These are phyloP conservation scores for Gynandropsis gynandra DNA, from an alignment of 345 rosid species.

Conservation along the genomic window DNA sequence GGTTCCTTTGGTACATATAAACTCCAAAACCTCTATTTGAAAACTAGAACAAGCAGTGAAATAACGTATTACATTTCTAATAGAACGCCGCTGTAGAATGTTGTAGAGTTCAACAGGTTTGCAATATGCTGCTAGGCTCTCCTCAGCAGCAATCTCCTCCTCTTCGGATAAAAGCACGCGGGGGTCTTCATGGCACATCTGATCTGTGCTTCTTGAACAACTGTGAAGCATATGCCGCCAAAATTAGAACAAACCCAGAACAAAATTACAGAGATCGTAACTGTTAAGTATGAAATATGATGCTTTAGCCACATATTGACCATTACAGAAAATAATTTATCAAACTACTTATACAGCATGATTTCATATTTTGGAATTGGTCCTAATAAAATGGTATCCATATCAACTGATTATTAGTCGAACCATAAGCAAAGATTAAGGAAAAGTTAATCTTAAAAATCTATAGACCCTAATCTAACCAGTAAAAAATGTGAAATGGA, in stretches of 20 bases:
- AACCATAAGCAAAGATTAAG: neutral
- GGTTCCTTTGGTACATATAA: neutral
- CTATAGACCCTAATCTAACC: neutral
- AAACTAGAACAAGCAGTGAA: neutral
- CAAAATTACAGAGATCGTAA: slow-evolving; percentile 1
- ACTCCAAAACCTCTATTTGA: neutral
- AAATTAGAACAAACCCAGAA: neutral
- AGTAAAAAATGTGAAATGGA: neutral
- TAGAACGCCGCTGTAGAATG: slow-evolving; percentile 80
- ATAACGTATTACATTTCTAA: slow-evolving; percentile 48
- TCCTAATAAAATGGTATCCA: neutral
- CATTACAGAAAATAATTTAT: neutral
- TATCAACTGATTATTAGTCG: neutral
- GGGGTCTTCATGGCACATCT: slow-evolving; percentile 90
- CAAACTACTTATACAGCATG: neutral
- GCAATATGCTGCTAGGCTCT: slow-evolving; percentile 75
- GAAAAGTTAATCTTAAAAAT: neutral
- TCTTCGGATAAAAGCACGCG: slow-evolving; percentile 69
- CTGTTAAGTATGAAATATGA: neutral
- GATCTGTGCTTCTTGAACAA: slow-evolving; percentile 72
- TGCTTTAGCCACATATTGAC: neutral
- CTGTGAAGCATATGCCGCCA: slow-evolving; percentile 27
- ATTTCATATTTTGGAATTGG: neutral
- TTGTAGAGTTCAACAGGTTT: slow-evolving; percentile 97
- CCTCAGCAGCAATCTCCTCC: slow-evolving; percentile 88